Evolutionary conservation across 495 filamentous ascomycete genomes (phyloP), one percentile per base, ranked within the genome.

Genomic region (Hamigera avellanea): DNA sequence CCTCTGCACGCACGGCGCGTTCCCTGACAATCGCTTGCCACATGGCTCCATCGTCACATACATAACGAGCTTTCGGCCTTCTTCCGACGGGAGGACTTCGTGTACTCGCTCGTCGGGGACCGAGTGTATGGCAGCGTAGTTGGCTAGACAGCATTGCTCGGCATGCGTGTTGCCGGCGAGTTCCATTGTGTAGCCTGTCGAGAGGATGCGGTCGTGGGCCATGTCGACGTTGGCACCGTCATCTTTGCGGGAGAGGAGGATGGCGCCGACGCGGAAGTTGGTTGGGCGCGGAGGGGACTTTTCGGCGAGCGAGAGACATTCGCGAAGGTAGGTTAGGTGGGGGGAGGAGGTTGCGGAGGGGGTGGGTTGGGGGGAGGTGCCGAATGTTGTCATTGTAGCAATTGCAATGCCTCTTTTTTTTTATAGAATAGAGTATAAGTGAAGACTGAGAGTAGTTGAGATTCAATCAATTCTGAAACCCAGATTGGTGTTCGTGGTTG

Each of bases 41-140:
- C 91, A 98, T 1, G 91, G 91, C 61, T 96, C 91, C 66, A 98
- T 82, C 0, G 87, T 95, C 1, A 93, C 94, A 54, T 95, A 96
- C 19, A 98, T 64, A 8, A 76, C 69, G 2, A 81, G 64, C 26
- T 58, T 59, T 1, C 59, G 59, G 36, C 52, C 15, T 0, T 49
- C 33, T 26, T 58, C 50, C 6, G 44, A 39, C 0, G 77, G 74
- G 0, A 91, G 64, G 0, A 72, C 67, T 9, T 69, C 54, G 12
- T 47, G 57, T 9, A 87, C 62, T 9, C 61, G 44, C 14, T 74
- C 74, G 34, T 82, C 78, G 1, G 65, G 21, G 7, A 80, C 56
- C 10, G 41, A 42, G 38, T 72, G 64, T 5, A 53, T 45, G 13
- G 58, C 44, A n/a, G 77, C 70, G 17, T 80, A 70, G 56, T 98